Evolutionary conservation across 768 basidiomycete genomes (phyloP), one percentile per base, ranked within the genome.

Genomic region (Rhizopogon salebrosus): DNA sequence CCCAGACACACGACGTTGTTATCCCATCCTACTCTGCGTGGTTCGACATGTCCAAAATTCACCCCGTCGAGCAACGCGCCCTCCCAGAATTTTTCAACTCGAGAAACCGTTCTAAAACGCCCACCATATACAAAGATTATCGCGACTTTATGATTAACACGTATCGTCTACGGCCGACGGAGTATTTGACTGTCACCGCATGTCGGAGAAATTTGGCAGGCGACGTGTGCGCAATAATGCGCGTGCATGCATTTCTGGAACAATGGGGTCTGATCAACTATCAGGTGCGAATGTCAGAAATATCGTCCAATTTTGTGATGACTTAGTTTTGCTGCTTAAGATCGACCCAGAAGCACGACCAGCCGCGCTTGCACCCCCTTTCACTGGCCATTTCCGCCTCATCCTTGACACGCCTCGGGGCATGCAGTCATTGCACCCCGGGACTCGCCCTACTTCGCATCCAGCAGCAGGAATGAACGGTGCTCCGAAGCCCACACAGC

Each of bases 61-160:
- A 97, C 62, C 82, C 89, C 9, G 88, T 98, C 55, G 97, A 99
- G 70, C 82, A 85, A 41, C 84, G 92, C 58, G 89, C 92, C 0
- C 76, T 99, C 26, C 97, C 97, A 31, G 97, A 99, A 71, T 99
- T 98, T 78, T 99, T 99, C 82, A 94, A 92, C 67, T 90, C 89
- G 41, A 80, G 92, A 49, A 98, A 98, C 69, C 74, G 95, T 52
- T 89, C 86, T 56, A 99, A 99, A 73, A 97, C 95, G 1, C 95
- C 97, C 0, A 79, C 90, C 18, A 93, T 98, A 56, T 99, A 98
- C 77, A 98, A 98, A 70, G 95, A 99, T 68, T 99, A 99, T 64
- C 85, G 97, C 55, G 95, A 99, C 76, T 99, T 99, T 61, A 99
- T 99, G 95, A 84, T 99, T 69, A 98, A 99, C 73, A 94, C 97